A percentile compares a stretch with the other conserved stretches of the same genome.
phyloP scores from a whole-genome alignment of 78 protist species.

The Chrysochromulina tobinii region DNA sequence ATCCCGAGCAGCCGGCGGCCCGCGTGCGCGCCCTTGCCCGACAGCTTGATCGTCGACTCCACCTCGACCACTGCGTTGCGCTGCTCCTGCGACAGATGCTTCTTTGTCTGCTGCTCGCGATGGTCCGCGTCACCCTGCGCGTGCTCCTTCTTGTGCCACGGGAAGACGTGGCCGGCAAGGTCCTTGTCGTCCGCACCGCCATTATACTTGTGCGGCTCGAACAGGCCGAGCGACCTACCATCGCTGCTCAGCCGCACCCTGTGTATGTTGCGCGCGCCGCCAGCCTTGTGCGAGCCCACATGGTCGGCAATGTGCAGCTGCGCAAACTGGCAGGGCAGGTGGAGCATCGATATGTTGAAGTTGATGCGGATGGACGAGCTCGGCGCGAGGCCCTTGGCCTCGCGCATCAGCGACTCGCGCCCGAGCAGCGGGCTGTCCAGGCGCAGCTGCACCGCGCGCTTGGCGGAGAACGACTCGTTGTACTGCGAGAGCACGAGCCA shows the following conservation, averaged over 20 bases:
- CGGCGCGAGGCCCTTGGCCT: too few species aligned
- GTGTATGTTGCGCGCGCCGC: slow-evolving; percentile 2
- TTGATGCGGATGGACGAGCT: neutral
- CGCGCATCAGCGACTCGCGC: too few species aligned
- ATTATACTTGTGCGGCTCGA: neutral
- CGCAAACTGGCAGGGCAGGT: neutral
- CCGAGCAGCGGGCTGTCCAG: neutral
- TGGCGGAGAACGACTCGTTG: neutral
- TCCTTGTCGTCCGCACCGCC: neutral
- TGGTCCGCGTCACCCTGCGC: neutral
- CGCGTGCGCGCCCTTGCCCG: neutral
- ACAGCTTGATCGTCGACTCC: neutral
- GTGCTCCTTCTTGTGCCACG: slow-evolving; percentile 12
- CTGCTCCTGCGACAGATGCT: neutral
- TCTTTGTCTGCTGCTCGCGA: too few species aligned
- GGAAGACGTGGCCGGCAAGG: neutral
- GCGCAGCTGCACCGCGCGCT: neutral
- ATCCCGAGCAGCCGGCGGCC: too few species aligned
- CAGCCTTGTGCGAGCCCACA: neutral
- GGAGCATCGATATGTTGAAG: neutral
- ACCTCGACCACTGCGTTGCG: neutral
- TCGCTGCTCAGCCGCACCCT: neutral
- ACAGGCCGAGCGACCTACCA: neutral
- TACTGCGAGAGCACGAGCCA: neutral
- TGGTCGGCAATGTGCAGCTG: neutral